Evolutionary conservation across 2,329 filamentous ascomycete species (phyloP).

Genomic region (Talaromyces pinophilus): DNA sequence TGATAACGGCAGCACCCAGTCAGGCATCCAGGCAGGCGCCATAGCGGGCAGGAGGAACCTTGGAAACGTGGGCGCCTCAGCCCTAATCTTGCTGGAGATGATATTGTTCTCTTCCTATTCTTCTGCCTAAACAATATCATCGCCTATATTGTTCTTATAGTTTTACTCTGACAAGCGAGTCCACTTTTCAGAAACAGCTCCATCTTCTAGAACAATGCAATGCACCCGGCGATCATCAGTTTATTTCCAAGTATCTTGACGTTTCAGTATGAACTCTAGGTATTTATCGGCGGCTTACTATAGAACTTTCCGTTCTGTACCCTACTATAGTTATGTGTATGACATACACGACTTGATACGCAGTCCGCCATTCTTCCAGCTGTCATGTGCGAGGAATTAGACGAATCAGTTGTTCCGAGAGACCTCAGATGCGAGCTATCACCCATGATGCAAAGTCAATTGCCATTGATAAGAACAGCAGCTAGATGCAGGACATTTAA

Average conservation of each 20-base stretch:
- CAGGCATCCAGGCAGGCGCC: slow-evolving; percentile 4
- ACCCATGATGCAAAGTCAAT: background rate
- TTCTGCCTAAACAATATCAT: background rate
- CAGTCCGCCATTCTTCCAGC: background rate
- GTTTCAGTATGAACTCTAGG: background rate
- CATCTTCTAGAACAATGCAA: background rate
- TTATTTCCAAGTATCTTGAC: background rate
- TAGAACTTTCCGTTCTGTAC: background rate
- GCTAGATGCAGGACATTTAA: background rate
- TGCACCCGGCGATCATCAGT: background rate
- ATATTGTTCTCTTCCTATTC: slow-evolving; percentile 3
- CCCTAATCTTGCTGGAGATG: background rate
- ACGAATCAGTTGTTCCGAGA: background rate
- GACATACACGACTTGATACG: background rate
- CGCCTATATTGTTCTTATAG: background rate
- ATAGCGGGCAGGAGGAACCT: background rate
- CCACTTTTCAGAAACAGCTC: background rate
- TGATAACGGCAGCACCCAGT: slow-evolving; percentile 3
- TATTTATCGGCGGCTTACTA: background rate
- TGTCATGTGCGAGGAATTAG: background rate
- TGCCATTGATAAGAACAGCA: background rate
- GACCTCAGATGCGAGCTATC: background rate
- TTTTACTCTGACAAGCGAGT: background rate
- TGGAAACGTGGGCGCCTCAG: slow-evolving; percentile 4
- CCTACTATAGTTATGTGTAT: background rate